Evolutionary conservation across 768 basidiomycete genomes (phyloP), one percentile per base, ranked within the genome.

Genomic region (Tylopilus sp.): DNA sequence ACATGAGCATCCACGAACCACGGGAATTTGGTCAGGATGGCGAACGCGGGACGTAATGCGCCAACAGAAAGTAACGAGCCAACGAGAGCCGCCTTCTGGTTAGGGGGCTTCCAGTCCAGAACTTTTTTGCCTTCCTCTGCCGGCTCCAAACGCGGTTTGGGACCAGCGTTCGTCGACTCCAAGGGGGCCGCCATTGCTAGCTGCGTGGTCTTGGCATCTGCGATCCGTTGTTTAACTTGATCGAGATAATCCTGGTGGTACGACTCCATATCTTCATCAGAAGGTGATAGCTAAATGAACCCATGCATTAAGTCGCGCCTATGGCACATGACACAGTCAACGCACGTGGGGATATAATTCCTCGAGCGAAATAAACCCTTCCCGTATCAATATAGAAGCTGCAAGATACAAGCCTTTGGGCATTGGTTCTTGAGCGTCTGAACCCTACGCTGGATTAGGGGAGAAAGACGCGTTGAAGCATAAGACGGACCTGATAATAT

Each of bases 341-440:
- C 85, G 58, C 63, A 95, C 93, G 71, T 98, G 95, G n/a, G 89
- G 83, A 71, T 93, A 93, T 11, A 99, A 70, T 64, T 97, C 95
- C 63, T 92, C 85, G 9, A 95, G 69, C 3, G 84, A 80, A 50
- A 98, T 80, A 63, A 95, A 88, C 2, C 88, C 88, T 70, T 98
- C 90, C 22, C 90, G 86, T 57, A 98, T 90, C 35, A 98, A 74
- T 12, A 98, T 73, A 6, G 95, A 95, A 0, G 93, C 83, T 20
- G 87, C 79, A 31, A 94, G 77, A 60, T 88, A 90, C 13, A 98
- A 74, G 50, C 81, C 85, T 57, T 79, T 83, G 0, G 91, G 88
- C 0, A 81, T 76, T 6, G 70, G 53, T 57, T 94, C 88, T 23
- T 72, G 66, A 2, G 78, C 77, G 9, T 87, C 86, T 23, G 76